These are phyloP conservation scores for Physcia stellaris DNA, from an alignment of 495 filamentous ascomycete species.

Conservation along the genomic window DNA sequence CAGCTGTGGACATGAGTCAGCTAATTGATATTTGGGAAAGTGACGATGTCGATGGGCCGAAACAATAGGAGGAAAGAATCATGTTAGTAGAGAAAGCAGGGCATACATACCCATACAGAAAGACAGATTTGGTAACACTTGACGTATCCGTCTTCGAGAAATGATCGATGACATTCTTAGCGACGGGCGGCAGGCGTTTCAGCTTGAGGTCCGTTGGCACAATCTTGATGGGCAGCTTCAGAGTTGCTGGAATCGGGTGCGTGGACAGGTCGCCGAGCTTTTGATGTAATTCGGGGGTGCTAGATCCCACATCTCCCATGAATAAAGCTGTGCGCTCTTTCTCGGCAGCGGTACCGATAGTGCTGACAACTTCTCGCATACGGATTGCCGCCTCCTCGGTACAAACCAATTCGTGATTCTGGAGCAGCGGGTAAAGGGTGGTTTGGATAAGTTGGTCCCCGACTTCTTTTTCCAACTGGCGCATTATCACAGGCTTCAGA, in stretches of 20 bases:
- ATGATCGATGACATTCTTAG: conserved; percentile 25
- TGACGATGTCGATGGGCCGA: too few species aligned
- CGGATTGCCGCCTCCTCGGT: conserved; percentile 46
- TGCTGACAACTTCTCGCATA: conserved; percentile 54
- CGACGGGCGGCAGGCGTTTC: conserved; percentile 28
- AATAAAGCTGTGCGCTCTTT: conserved; percentile 40
- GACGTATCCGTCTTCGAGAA: too few species aligned
- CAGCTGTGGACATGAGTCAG: conserved; percentile 64
- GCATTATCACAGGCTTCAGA: conserved; percentile 36
- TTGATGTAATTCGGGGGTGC: conserved; percentile 19
- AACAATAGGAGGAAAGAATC: too few species aligned
- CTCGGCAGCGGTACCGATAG: conserved; percentile 52
- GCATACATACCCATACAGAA: too few species aligned
- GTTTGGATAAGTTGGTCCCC: conserved; percentile 43
- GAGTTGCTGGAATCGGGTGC: conserved; percentile 32
- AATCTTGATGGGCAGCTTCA: conserved; percentile 37
- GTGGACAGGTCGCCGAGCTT: conserved; percentile 36
- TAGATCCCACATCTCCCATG: conserved; percentile 28
- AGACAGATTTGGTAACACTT: too few species aligned
- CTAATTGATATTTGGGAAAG: too few species aligned
- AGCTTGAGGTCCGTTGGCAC: conserved; percentile 22
- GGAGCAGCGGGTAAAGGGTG: conserved; percentile 51
- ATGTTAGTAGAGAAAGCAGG: too few species aligned
- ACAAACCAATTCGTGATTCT: conserved; percentile 38
- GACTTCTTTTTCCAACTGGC: conserved; percentile 53